A percentile compares a stretch with the other conserved stretches of the same genome.
Evolutionary conservation across 2,329 filamentous ascomycete genomes (phyloP).

Genomic region (Pseudonectria buxi): DNA sequence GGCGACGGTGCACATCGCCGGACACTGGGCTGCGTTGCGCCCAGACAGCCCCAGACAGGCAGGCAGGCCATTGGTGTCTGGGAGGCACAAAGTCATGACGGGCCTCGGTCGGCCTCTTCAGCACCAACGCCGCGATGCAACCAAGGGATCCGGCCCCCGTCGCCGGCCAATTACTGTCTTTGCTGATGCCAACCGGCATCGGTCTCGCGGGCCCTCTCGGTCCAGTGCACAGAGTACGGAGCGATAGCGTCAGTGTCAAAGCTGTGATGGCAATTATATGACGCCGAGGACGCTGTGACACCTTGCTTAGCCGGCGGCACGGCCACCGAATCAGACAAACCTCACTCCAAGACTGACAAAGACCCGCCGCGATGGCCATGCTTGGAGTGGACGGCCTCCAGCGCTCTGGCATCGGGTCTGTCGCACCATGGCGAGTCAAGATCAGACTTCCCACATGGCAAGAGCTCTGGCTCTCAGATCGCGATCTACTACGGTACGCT

Average conservation of each 20-base stretch:
- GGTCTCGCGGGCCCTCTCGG: too few relatives aligned
- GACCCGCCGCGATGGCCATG: too few relatives aligned
- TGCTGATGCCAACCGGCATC: slow-evolving; percentile 1
- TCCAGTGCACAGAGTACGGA: too few relatives aligned
- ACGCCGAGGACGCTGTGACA: too few relatives aligned
- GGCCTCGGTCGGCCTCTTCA: slow-evolving; percentile 2
- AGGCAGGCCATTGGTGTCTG: slow-evolving; percentile 4
- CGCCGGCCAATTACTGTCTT: slow-evolving; percentile 17
- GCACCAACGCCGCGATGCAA: slow-evolving; percentile 6
- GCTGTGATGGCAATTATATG: too few relatives aligned
- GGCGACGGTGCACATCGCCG: too few relatives aligned
- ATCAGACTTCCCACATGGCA: slow-evolving; percentile 15
- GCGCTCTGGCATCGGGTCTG: slow-evolving; percentile 10
- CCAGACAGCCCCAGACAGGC: neutral
- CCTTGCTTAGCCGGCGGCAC: too few relatives aligned
- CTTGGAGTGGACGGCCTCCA: slow-evolving; percentile 9
- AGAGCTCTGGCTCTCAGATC: slow-evolving; percentile 15
- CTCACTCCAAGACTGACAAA: too few relatives aligned
- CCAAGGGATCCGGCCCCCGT: slow-evolving; percentile 16
- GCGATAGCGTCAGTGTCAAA: too few relatives aligned
- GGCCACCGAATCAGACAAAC: too few relatives aligned
- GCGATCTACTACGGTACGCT: slow-evolving; percentile 13
- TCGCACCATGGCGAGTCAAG: slow-evolving; percentile 21
- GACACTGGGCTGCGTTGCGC: neutral
- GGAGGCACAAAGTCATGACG: slow-evolving; percentile 6